Evolutionary conservation across 768 basidiomycete species (phyloP).

Genomic region (Amanita pseudoporphyria): DNA sequence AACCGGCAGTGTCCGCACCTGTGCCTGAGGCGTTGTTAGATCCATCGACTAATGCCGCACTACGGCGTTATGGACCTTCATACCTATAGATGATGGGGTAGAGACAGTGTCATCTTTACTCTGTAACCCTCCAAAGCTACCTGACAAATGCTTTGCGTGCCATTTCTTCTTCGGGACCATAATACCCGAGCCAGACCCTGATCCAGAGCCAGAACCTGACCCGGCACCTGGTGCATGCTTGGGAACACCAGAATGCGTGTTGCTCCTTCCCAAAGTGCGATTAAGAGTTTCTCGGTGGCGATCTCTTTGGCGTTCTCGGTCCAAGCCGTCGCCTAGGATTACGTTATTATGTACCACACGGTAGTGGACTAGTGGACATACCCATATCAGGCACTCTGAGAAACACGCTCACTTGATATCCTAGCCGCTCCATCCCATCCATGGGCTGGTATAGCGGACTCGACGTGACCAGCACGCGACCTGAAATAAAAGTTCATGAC

Average conservation of each 20-base stretch:
- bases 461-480: conserved; percentile 68
- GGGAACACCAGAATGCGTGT: background rate
- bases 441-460: conserved; percentile 82
- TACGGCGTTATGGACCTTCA: background rate
- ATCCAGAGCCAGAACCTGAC: background rate
- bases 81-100: background rate
- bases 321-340: conserved; percentile 41
- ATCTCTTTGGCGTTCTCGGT: conserved; percentile 31
- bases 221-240: conserved; percentile 4
- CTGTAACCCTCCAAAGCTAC: background rate
- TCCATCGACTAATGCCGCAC: background rate
- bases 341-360: background rate
- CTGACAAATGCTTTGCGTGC: background rate
- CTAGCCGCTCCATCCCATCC: conserved; percentile 59
- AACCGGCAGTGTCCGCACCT: conserved; percentile 1
- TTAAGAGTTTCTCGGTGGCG: conserved; percentile 11
- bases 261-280: conserved; percentile 9
- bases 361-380: conserved; percentile 10
- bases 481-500: conserved; percentile 13
- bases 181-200: background rate
- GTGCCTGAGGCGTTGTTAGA: background rate
- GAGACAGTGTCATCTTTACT: conserved; percentile 4
- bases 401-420: conserved; percentile 66
- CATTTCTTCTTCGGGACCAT: background rate
- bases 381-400: conserved; percentile 61